Conservation (phyloP, 2,329 filamentous ascomycete species). For the Hypoxylon sp. region DNA sequence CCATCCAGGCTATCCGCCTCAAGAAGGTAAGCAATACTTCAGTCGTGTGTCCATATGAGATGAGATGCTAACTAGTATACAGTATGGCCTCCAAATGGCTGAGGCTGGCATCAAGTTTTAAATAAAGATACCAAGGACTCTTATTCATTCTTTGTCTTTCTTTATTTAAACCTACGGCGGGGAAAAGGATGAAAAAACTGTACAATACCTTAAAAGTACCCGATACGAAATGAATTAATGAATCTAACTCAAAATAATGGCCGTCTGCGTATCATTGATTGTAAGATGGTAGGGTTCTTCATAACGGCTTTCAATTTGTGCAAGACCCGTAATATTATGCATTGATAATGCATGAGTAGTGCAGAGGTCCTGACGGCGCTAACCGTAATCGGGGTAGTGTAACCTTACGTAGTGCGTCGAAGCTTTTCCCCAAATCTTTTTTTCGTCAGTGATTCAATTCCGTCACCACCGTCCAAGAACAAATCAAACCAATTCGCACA, state of each 20-base stretch:
- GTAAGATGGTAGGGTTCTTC: not conserved
- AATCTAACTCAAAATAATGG: not conserved
- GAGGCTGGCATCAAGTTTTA: slow-evolving; percentile 2
- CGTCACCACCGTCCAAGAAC: not conserved
- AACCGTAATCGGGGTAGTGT: not conserved
- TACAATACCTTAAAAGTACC: not conserved
- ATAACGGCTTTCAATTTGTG: not conserved
- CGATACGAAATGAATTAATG: not conserved
- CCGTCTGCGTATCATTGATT: not conserved
- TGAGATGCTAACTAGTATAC: slow-evolving; percentile 35
- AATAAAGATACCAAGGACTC: not conserved
- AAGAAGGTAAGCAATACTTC: slow-evolving; percentile 60
- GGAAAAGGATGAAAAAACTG: not conserved
- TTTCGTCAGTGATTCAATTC: not conserved
- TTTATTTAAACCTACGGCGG: not conserved
- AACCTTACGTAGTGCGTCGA: not conserved
- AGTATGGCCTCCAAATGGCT: slow-evolving; percentile 3
- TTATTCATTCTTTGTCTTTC: not conserved
- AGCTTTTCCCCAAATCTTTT: not conserved
- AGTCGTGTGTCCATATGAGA: not conserved
- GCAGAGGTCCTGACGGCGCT: not conserved
- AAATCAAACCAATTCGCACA: not conserved
- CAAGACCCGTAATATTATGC: not conserved
- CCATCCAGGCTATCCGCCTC: slow-evolving; percentile 77
- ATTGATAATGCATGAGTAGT: not conserved